phyloP scores from a whole-genome alignment of 805 yeast species.

The Blastobotrys terrestris region DNA sequence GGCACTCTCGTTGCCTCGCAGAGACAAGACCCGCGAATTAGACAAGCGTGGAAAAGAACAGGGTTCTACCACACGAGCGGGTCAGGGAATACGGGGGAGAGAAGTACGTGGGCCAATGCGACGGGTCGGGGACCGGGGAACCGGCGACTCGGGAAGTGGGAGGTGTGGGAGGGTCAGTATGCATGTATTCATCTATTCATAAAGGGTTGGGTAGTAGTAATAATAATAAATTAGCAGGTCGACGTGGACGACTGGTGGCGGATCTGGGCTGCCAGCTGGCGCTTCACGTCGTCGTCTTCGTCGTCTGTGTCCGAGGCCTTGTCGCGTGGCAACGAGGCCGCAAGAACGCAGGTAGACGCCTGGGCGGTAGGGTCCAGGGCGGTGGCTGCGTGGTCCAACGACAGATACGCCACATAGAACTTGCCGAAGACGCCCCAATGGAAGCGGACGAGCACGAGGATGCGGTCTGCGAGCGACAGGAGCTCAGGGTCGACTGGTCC shows the following conservation, averaged over 20 bases:
- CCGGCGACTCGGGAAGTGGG: no score
- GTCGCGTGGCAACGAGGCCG: not conserved
- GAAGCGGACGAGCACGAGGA: constrained; percentile 62
- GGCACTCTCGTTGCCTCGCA: no score
- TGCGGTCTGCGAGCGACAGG: constrained; percentile 50
- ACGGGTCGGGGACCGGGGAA: no score
- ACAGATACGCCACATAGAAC: constrained; percentile 41
- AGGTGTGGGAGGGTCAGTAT: not conserved
- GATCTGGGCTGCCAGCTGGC: constrained; percentile 1
- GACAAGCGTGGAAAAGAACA: no score
- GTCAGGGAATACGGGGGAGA: no score
- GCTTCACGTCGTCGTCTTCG: constrained; percentile 3
- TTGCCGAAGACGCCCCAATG: constrained; percentile 81
- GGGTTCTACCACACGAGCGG: no score
- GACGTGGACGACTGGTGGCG: constrained; percentile 2
- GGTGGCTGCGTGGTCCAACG: not conserved
- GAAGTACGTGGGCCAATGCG: no score
- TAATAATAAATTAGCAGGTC: not conserved
- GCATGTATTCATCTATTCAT: not conserved
- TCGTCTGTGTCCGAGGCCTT: constrained; percentile 1
- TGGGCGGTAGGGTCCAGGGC: not conserved
- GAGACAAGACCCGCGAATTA: no score
- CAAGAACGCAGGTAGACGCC: not conserved
- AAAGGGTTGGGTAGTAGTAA: no score
- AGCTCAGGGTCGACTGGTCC: constrained; percentile 37